Evolutionary conservation across 2,329 filamentous ascomycete genomes (phyloP).

Genomic region (Arachnopeziza araneosa): DNA sequence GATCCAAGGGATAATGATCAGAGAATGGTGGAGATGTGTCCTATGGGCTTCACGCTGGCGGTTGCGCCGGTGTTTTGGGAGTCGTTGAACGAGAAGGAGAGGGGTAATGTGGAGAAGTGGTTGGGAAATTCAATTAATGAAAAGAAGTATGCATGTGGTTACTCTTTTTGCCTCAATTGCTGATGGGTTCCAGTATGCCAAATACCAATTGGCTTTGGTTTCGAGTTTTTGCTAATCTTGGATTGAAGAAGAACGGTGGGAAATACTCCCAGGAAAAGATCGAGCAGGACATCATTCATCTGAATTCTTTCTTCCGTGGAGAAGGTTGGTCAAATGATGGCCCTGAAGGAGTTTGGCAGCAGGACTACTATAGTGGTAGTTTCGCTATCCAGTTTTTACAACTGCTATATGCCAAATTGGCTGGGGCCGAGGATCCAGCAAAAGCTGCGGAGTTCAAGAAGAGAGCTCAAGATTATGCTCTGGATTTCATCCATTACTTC

Average conservation of each 20-base stretch:
- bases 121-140: conserved; percentile 71
- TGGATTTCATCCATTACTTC: conserved; percentile 72
- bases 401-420: conserved; percentile 68
- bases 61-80: conserved; percentile 49
- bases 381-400: conserved; percentile 80
- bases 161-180: not conserved
- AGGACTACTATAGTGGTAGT: conserved; percentile 80
- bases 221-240: conserved; percentile 76
- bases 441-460: conserved; percentile 65
- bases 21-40: conserved; percentile 81
- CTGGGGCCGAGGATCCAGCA: conserved; percentile 58
- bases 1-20: conserved; percentile 72
- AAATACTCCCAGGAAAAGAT: conserved; percentile 64
- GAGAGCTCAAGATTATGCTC: conserved; percentile 59
- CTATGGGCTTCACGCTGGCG: conserved; percentile 68
- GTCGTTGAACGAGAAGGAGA: conserved; percentile 55
- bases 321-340: conserved; percentile 81
- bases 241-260: conserved; percentile 68
- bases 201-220: conserved; percentile 74
- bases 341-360: conserved; percentile 71
- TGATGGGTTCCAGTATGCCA: conserved; percentile 60
- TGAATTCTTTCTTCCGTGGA: conserved; percentile 77
- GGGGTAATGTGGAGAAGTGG: conserved; percentile 63
- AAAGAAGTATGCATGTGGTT: conserved; percentile 50
- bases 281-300: conserved; percentile 69